Base-by-base conservation (phyloP, 1,284 basidiomycete species). In the Vanrija humicola region DNA sequence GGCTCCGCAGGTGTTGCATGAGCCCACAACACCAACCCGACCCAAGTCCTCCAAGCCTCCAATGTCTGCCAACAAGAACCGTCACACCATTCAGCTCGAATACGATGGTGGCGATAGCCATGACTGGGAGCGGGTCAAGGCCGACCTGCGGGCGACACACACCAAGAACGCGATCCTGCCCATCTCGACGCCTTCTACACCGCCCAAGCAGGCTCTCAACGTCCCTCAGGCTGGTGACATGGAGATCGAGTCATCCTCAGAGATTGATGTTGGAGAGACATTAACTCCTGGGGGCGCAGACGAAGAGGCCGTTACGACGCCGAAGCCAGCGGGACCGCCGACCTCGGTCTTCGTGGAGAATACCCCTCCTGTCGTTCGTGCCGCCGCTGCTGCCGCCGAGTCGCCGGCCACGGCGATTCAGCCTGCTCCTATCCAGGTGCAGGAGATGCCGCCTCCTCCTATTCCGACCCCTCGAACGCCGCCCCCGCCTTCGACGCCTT, bases 71-170 rank as follows among this genome's bases (percentile, higher is more conserved):
- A 75, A 72, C 67, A 73, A 68, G 50, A 83, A 86, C 72, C 78
- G 87, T 15, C 90, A 95, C 75, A 95, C 92, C 3, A 90, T 95
- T 42, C 91, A 96, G 74, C 86, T 96, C 54, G 92, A 95, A 72
- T 93, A 93, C 64, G 86, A 86, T 42, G 67, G 65, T 18, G 72
- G 75, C 16, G 67, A n/a, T 12, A 34, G 12, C 34, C 46, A 56
- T 43, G 54, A 28, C 45, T 61, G 59, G 59, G 53, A 57, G 29
- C 55, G 50, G 12, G 54, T 51, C 25, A 42, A 42, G n/a, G 19
- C 40, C 12, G n/a, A n/a, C 18, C 40, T 42, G n/a, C 34, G 34
- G 9, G 34, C 34, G 34, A 34, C 34, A 5, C 34, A 34, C 9
- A 34, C 34, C 34, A 34, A 34, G 34, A 34, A 34, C 34, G 4